Percentiles rank a stretch among this genome's conserved stretches.
Evolutionary conservation across 108 stramenopile genomes (phyloP).

Genomic region (Skeletonema costatum): DNA sequence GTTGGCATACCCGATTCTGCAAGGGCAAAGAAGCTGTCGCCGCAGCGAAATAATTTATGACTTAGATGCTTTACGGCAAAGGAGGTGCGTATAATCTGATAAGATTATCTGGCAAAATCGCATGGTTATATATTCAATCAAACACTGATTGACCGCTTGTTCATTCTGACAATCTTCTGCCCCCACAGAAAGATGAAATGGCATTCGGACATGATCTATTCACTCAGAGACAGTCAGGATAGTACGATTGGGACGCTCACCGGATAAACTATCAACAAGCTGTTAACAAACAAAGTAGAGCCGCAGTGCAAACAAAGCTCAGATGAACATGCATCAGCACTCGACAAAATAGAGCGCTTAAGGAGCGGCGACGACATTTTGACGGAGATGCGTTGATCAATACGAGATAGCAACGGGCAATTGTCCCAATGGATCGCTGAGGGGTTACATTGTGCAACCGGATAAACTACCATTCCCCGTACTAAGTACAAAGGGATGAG

Average conservation of each 20-base stretch:
- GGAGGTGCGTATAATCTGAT: neutral
- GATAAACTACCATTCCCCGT: constrained; percentile 34
- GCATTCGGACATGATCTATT: constrained; percentile 18
- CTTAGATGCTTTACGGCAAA: neutral
- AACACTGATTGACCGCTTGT: neutral
- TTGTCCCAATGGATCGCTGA: constrained; percentile 36
- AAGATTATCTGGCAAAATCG: neutral
- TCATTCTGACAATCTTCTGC: neutral
- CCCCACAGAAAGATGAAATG: constrained; percentile 11
- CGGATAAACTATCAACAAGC: constrained; percentile 16
- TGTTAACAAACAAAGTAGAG: neutral
- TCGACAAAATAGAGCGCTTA: neutral
- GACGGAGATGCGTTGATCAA: constrained; percentile 42
- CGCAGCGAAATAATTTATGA: neutral
- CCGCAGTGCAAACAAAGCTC: neutral
- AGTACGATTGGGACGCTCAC: constrained; percentile 28
- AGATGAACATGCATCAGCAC: neutral
- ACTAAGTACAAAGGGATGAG: constrained; percentile 47
- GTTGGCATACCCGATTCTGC: neutral
- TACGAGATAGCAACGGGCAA: constrained; percentile 42
- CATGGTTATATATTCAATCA: neutral
- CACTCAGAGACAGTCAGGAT: constrained; percentile 11
- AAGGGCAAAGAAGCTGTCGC: neutral
- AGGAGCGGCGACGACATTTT: neutral
- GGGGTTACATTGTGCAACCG: constrained; percentile 52